Evolutionary conservation across 1,284 basidiomycete genomes (phyloP).

Genomic region (Cryptococcus wingfieldii): DNA sequence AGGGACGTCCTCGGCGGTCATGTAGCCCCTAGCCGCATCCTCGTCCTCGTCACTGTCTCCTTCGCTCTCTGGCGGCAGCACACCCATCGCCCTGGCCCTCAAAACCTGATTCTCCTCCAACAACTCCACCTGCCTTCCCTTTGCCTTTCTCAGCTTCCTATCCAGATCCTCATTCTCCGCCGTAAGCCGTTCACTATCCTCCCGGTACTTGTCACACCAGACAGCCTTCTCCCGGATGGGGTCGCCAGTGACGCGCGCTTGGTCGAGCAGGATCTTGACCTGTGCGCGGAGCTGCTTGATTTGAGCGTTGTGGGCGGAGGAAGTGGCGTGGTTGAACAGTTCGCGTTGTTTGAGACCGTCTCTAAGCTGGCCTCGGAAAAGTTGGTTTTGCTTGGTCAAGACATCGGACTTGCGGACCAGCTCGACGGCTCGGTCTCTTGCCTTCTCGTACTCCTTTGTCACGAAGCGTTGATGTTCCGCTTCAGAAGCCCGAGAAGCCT

Average conservation of each 20-base stretch:
- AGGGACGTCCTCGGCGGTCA: background rate
- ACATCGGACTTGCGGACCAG: constrained; percentile 19
- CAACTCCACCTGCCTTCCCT: no score
- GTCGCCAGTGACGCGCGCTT: constrained; percentile 40
- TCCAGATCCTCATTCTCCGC: constrained; percentile 34
- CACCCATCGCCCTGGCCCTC: constrained; percentile 33
- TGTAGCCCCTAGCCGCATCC: constrained; percentile 3
- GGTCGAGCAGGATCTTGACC: constrained; percentile 32
- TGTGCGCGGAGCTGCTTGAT: constrained; percentile 15
- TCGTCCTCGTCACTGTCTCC: constrained; percentile 11
- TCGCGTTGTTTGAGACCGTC: constrained; percentile 39
- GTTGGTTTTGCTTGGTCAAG: constrained; percentile 19
- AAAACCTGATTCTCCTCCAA: constrained; percentile 21
- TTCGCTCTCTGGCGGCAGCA: constrained; percentile 15
- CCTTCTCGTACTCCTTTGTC: constrained; percentile 26
- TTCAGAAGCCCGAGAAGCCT: constrained; percentile 2
- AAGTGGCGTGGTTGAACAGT: constrained; percentile 19
- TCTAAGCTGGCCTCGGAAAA: constrained; percentile 28
- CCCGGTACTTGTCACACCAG: constrained; percentile 13
- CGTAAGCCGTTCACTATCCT: constrained; percentile 19
- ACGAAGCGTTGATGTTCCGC: constrained; percentile 23
- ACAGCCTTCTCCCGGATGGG: constrained; percentile 28
- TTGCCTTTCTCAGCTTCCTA: no score
- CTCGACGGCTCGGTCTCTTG: constrained; percentile 25
- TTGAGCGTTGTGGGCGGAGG: constrained; percentile 10